These are phyloP conservation scores for Aspergillus floridensis DNA, from an alignment of 2,329 filamentous ascomycete species.

Conservation along the genomic window DNA sequence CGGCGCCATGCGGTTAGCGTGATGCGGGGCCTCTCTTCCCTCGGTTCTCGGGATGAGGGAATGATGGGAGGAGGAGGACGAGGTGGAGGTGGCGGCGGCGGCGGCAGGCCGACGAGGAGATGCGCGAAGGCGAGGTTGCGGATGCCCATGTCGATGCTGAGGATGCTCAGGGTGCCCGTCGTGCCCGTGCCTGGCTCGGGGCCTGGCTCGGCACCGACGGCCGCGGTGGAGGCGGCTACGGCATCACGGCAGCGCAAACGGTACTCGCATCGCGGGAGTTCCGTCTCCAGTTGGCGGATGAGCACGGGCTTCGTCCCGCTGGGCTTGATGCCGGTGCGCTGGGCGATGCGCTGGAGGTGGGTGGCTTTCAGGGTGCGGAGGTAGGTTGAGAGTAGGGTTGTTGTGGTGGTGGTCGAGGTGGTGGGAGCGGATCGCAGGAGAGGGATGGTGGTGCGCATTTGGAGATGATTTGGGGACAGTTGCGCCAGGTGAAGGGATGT, in stretches of 20 bases:
- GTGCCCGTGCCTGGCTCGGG: background rate
- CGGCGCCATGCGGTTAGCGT: conserved; percentile 44
- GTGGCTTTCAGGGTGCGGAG: conserved; percentile 48
- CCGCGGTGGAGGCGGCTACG: no score
- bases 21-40: background rate
- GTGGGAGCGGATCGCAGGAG: background rate
- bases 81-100: no score
- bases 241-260: no score
- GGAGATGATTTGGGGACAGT: background rate
- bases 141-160: conserved; percentile 84
- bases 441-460: background rate
- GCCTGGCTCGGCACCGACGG: no score
- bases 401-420: conserved; percentile 12
- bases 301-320: conserved; percentile 61
- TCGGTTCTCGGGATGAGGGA: no score
- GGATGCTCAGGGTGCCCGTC: conserved; percentile 47
- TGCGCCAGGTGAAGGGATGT: no score
- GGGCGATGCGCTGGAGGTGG: conserved; percentile 59
- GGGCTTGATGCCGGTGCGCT: conserved; percentile 58
- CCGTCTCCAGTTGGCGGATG: conserved; percentile 47
- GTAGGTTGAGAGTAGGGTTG: conserved; percentile 19
- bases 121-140: conserved; percentile 75
- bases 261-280: conserved; percentile 11
- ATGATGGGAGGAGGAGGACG: no score
- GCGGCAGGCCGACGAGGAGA: conserved; percentile 39